A percentile compares a stretch with the other conserved stretches of the same genome.
Conservation (phyloP, 352 stramenopile genomes). For the Pythium brachiatum region DNA sequence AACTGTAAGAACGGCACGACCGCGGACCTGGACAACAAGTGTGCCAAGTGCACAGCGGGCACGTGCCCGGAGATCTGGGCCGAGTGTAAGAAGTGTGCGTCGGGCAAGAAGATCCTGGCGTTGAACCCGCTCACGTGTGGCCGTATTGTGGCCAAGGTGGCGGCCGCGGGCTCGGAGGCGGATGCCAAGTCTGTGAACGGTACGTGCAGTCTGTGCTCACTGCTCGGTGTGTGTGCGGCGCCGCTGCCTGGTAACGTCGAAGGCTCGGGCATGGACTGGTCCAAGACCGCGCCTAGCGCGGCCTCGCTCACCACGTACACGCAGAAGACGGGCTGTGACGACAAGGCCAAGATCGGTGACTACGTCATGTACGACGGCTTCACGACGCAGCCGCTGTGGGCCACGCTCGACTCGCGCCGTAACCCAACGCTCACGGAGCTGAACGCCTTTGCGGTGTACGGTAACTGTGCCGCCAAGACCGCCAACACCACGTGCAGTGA, state of each 20-base stretch:
- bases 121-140: slow-evolving; percentile 34
- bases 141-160: too few relatives aligned
- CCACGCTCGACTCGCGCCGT: slow-evolving; percentile 42
- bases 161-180: too few relatives aligned
- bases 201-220: slow-evolving; percentile 32
- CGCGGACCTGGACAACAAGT: slow-evolving; percentile 31
- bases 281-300: slow-evolving; percentile 28
- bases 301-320: slow-evolving; percentile 42
- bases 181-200: slow-evolving; percentile 16
- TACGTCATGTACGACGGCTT: slow-evolving; percentile 68
- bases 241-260: slow-evolving; percentile 62
- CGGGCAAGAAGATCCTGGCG: slow-evolving; percentile 22
- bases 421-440: slow-evolving; percentile 65
- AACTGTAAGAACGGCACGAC: slow-evolving; percentile 39
- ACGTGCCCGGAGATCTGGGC: too few relatives aligned
- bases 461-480: slow-evolving; percentile 45
- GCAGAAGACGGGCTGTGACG: slow-evolving; percentile 68
- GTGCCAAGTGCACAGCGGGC: too few relatives aligned
- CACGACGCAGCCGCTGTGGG: slow-evolving; percentile 44
- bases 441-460: slow-evolving; percentile 48
- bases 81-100: slow-evolving; percentile 35
- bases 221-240: slow-evolving; percentile 66
- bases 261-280: slow-evolving; percentile 60
- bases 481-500: slow-evolving; percentile 56
- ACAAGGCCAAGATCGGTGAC: slow-evolving; percentile 49